Evolutionary conservation across 768 basidiomycete species (phyloP).

Genomic region (Lentinula detonsa): DNA sequence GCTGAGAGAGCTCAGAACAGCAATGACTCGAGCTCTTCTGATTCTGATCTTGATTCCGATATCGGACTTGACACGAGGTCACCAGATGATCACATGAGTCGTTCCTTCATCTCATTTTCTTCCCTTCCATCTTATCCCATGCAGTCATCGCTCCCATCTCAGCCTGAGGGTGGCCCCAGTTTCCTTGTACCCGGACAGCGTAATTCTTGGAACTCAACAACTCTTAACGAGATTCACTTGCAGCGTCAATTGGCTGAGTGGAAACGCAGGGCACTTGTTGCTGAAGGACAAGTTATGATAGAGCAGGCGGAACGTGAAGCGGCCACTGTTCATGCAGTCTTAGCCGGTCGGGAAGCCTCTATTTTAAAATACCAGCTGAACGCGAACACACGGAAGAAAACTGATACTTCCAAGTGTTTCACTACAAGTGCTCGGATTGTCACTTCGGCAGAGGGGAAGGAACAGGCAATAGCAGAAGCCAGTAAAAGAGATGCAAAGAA

Average conservation of each 20-base stretch:
- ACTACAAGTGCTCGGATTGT: background rate
- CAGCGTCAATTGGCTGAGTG: background rate
- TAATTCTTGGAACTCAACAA: background rate
- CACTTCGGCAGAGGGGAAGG: background rate
- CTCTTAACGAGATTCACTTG: background rate
- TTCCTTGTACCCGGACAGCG: no score
- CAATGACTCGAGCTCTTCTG: no score
- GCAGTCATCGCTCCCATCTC: no score
- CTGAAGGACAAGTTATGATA: background rate
- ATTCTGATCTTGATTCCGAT: no score
- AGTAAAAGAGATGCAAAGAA: background rate
- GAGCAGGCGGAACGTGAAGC: no score
- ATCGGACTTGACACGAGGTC: no score
- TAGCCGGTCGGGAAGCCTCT: background rate
- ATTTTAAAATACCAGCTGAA: background rate
- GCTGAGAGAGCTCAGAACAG: no score
- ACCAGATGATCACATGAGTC: no score
- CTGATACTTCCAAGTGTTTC: background rate
- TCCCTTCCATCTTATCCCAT: no score
- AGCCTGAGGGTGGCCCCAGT: no score
- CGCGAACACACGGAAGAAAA: background rate
- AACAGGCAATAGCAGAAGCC: background rate
- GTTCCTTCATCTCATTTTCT: no score
- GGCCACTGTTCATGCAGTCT: no score
- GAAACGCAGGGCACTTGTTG: background rate